Base-by-base conservation (phyloP, 176 grass and related monocot genomes). In the Poa annua region DNA sequence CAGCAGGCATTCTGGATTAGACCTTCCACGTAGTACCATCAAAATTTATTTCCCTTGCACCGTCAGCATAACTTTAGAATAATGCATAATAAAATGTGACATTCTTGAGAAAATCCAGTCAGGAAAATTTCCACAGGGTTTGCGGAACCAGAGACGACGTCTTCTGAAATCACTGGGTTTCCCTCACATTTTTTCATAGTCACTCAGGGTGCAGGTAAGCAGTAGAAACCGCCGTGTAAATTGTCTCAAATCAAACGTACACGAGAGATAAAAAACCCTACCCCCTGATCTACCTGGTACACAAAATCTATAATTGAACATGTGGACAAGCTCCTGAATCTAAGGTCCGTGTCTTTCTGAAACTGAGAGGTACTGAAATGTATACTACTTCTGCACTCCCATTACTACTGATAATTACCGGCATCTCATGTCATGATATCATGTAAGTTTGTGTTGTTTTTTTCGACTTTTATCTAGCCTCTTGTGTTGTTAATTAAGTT, bases 251-350 rank as follows among this genome's bases (percentile, higher is more conserved):
- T 67, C 11, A 44, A 29, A 29, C 44, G 52, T 21, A 51, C 19
- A 15, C 2, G 51, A 48, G 53, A 15, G 25, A 57, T 56, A 14
- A 77, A 19, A 77, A 34, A 7, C 13, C 29, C 29, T 2, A 14
- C 16, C 25, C 50, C 57, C 2, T 54, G 54, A 77, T 89, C 78
- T 82, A 82, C 73, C 47, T 78, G 65, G 70, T 65, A 77, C 17
- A 50, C 11, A 75, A 77, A 72, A 71, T 53, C 8, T 45, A 63
- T 77, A 62, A 50, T 26, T 82, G 65, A n/a, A 41, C 81, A 42
- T 60, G 80, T 54, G 80, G 77, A 85, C 70, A 89, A 4, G 56
- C 48, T 77, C 83, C 88, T 86, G 83, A 73, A 89, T 86, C 83
- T 72, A 55, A 77, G 83, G 55, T 24, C 55, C 5, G 25, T 66